A percentile compares a stretch with the other conserved stretches of the same genome.
These are phyloP conservation scores for Nepenthes alata DNA, from an alignment of 179 eudicot genomes.

Conservation along the genomic window DNA sequence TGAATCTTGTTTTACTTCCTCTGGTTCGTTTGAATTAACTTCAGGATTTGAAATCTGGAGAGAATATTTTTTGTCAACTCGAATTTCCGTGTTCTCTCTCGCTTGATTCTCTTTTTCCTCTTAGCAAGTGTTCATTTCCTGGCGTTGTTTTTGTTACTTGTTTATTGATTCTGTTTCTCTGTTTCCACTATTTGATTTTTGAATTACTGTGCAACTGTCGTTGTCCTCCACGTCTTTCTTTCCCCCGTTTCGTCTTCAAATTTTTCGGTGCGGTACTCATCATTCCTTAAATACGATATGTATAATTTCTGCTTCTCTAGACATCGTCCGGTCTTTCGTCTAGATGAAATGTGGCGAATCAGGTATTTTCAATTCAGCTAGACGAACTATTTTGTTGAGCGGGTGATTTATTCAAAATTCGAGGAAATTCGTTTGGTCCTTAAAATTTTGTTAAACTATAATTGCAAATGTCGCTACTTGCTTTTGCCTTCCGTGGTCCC, in stretches of 20 bases:
- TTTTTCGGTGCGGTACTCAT: no score
- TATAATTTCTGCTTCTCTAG: background rate
- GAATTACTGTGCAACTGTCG: background rate
- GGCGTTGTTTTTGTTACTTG: background rate
- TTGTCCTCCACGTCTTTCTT: no score
- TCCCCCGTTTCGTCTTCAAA: no score
- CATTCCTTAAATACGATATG: no score
- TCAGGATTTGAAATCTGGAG: background rate
- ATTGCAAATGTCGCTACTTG: no score
- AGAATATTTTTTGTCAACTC: background rate
- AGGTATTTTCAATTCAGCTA: no score
- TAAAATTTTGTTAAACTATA: no score
- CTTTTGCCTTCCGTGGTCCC: no score
- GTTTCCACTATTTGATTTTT: background rate
- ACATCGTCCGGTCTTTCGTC: background rate
- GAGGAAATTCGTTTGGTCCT: background rate
- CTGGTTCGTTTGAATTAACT: background rate
- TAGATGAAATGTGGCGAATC: no score
- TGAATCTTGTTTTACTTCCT: no score
- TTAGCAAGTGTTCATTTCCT: background rate
- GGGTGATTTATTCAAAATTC: slow-evolving; percentile 14
- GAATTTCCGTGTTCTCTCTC: no score
- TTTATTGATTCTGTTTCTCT: background rate
- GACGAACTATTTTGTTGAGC: slow-evolving; percentile 1
- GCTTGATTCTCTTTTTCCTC: no score